Evolutionary conservation across 768 basidiomycete species (phyloP), one percentile per base, ranked within the genome.

Genomic region (Trametes sanguinea): DNA sequence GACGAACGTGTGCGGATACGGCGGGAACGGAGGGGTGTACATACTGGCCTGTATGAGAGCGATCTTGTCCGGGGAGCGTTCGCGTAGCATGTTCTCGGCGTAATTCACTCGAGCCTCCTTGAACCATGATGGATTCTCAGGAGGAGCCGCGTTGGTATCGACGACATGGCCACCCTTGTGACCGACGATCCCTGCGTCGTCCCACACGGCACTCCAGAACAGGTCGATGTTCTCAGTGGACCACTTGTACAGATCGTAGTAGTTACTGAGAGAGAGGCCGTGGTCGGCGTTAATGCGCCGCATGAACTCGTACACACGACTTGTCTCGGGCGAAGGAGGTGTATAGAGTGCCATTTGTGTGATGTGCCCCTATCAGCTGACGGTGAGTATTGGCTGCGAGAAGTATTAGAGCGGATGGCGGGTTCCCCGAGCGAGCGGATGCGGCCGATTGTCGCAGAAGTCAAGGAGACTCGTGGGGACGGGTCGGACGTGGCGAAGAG

Each of bases 141-240:
- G 75, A 6, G 89, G 87, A 51, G 73, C 71, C 8, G 84, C 81
- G 29, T 71, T 42, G 37, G 73, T 75, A 70, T 90, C 84, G 30
- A 90, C 85, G 54, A 88, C 78, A 72, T 83, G 80, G 46, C 62
- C 63, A 54, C 86, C 87, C 73, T 89, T 89, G 61, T 80, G 61
- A 17, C 89, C 88, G 56, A 88, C 76, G 62, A 91, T 77, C 53
- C 70, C 71, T 3, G 85, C 83, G 54, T 78, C 78, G 68, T 91
- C 89, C 90, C 90, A 93, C n/a, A 88, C 85, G 14, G 79, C 69
- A 37, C 76, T 75, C 91, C 90, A 93, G 75, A 93, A 93, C 40
- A 75, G 72, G 62, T 83, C 82, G 60, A 87, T 78, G 69, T 87
- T 71, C 29, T 74, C 65, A 4, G 78, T 81, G 1, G 89, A 90